Base-by-base conservation (phyloP, 305 asterid genomes). In the Fraxinus dipetala region DNA sequence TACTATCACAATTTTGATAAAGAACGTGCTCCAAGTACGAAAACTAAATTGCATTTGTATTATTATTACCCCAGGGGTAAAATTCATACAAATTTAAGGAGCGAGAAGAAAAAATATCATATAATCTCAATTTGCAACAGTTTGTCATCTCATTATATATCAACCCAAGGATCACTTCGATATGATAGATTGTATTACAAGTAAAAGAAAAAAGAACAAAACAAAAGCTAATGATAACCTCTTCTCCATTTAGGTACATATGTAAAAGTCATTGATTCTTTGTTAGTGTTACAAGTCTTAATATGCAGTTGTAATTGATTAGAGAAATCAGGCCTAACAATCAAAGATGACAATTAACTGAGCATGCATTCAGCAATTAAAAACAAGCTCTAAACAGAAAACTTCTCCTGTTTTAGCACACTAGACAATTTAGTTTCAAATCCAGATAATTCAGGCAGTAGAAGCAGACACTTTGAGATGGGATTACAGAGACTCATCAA, bases 401-500 rank as follows among this genome's bases (percentile, higher is more conserved):
- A 84, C 51, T 28, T 61, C 16, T 73, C 78, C 56, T 51, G 18
- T 80, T 73, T 63, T 72, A 80, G 28, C 2, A 20, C 48, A 48
- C n/a, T 14, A 73, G 20, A 38, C 45, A 31, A 28, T 36, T 8
- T 26, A n/a, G 4, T 54, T 48, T 45, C 38, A n/a, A 36, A 45
- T 59, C 38, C 69, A 69, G 65, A 78, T 0, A 31, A 61, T 45
- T 18, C 45, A 22, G 67, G 10, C 6, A 59, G 51, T 26, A 78
- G 75, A 77, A 63, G 72, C 11, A 24, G 70, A 22, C 28, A 70
- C 63, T 18, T 40, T 6, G 63, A 43, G 36, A 76, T 77, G 34
- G 75, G 74, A 72, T 45, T 73, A 85, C 75, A 81, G 56, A 76
- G 79, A 78, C 84, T 77, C 76, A 76, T 74, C 81, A 77, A 79